Evolutionary conservation across 1,284 basidiomycete genomes (phyloP).

Genomic region (Dichomitus squalens): DNA sequence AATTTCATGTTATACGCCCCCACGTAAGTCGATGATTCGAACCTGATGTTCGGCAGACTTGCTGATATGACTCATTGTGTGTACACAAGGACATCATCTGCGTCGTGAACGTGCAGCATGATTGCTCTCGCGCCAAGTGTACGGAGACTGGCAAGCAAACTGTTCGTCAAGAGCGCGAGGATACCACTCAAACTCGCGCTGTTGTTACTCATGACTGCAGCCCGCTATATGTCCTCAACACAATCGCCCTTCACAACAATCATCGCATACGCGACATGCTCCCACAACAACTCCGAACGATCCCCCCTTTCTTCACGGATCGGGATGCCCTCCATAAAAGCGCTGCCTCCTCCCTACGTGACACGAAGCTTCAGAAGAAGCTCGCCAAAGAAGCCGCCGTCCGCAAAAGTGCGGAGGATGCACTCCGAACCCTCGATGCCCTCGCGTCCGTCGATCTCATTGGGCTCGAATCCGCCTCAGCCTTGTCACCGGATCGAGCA

Average conservation of each 20-base stretch:
- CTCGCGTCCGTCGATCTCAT: neutral
- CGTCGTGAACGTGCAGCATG: constrained; percentile 19
- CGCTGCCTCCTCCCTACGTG: neutral
- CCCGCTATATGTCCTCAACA: neutral
- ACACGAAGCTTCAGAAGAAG: constrained; percentile 9
- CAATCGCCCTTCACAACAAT: constrained; percentile 5
- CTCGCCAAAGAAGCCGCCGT: constrained; percentile 2
- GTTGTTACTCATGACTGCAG: neutral
- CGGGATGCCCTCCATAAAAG: neutral
- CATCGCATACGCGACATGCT: neutral
- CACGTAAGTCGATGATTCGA: neutral
- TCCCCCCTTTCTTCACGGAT: neutral
- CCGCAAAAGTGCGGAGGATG: constrained; percentile 5
- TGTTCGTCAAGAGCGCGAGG: constrained; percentile 9
- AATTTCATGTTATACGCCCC: neutral
- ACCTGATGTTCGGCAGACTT: no score
- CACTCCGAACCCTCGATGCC: neutral
- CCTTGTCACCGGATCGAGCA: no score
- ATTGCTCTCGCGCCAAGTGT: constrained; percentile 9
- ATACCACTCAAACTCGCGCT: neutral
- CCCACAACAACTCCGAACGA: no score
- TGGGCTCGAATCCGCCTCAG: neutral
- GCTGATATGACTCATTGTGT: neutral
- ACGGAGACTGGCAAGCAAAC: neutral
- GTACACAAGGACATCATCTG: constrained; percentile 9